Evolutionary conservation across 164 flowering plant genomes (phyloP), one percentile per base, ranked within the genome.

Genomic region (Euptelea pleiosperma): DNA sequence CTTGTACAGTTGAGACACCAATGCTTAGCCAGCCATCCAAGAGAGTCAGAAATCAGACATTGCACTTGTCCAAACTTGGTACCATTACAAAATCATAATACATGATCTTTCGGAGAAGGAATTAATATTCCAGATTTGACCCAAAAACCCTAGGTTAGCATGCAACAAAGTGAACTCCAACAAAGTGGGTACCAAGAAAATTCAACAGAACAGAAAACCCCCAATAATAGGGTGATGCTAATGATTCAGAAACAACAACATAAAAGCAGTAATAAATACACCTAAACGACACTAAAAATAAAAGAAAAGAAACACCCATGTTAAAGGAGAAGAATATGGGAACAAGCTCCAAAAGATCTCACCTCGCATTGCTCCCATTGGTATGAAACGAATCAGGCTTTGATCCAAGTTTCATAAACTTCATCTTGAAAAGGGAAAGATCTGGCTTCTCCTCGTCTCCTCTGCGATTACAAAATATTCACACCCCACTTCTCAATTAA

Each of bases 391-490:
- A 74, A 74, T 90, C 97, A 5, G 91, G 86, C 82, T 88, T 93
- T 12, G 99, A 90, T 66, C 99, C 99, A 77, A 93, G 94, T 68
- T 90, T 90, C 99, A 93, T 93, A 67, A 86, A 92, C 97, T 92
- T 90, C 99, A 93, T 90, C 68, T 68, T 73, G 50, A 28, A 69
- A 69, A 62, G 22, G 46, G 19, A 39, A 63, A 52, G 66, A 68
- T 67, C 70, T 63, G 37, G 54, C 31, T 36, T 40, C 22, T 34
- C 39, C 40, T 28, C 61, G 55, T 36, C 61, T 31, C 3, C 67
- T 40, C 53, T 57, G 22, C 28, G 21, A 26, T 53, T 29, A n/a
- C 37, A 49, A 69, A 70, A 16, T 25, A 52, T 50, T 9, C 37
- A 16, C 64, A 22, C 61, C 62, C 57, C 30, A 41, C 52, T 36